Conservation (phyloP, 257 asterid genomes). For the Plectranthus barbatus region DNA sequence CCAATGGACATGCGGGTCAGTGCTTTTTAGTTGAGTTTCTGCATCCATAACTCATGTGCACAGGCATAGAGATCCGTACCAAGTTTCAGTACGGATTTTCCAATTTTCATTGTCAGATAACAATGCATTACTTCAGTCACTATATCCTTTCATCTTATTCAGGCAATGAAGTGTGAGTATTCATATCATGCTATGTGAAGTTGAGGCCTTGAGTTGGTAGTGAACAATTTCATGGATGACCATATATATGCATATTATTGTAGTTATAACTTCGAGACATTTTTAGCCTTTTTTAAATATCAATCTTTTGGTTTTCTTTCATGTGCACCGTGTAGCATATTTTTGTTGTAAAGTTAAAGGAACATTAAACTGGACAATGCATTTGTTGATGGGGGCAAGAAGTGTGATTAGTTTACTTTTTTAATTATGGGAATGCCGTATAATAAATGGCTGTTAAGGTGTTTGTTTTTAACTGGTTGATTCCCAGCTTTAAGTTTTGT, state of each 20-base stretch:
- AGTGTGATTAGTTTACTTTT: too few relatives aligned
- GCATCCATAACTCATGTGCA: background rate
- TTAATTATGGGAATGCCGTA: too few relatives aligned
- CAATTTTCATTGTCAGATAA: background rate
- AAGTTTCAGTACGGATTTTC: background rate
- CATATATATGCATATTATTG: background rate
- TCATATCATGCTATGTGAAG: background rate
- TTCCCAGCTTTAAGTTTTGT: too few relatives aligned
- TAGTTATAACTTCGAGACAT: background rate
- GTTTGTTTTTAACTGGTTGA: too few relatives aligned
- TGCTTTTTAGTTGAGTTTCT: slow-evolving; percentile 1
- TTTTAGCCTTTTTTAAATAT: background rate
- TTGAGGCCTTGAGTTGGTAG: background rate
- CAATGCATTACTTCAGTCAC: background rate
- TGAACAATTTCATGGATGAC: background rate
- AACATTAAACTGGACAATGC: too few relatives aligned
- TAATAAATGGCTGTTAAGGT: too few relatives aligned
- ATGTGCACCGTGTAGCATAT: too few relatives aligned
- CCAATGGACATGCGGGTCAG: slow-evolving; percentile 93
- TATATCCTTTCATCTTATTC: background rate
- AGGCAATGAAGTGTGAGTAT: background rate
- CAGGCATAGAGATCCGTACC: background rate
- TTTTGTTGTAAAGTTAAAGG: too few relatives aligned
- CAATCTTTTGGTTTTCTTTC: background rate
- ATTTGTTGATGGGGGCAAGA: too few relatives aligned